A percentile compares a stretch with the other conserved stretches of the same genome.
phyloP scores from a whole-genome alignment of 2,329 filamentous ascomycete genomes.

The Epichloe baconii region DNA sequence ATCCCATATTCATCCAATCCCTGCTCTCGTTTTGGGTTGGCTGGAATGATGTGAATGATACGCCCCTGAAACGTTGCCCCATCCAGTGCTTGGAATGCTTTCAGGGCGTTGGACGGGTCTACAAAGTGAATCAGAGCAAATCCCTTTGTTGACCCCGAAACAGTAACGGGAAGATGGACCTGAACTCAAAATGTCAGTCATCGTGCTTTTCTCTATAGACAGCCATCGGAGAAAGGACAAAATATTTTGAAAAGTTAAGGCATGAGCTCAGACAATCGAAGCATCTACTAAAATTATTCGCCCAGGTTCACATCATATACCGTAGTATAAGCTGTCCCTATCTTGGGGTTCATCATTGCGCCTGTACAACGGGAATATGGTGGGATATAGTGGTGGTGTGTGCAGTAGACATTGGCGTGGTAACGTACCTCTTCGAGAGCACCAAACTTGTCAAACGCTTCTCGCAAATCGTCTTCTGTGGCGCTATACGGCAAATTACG shows the following conservation, averaged over 20 bases:
- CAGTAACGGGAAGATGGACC: slow-evolving; percentile 76
- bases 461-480: slow-evolving; percentile 62
- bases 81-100: slow-evolving; percentile 69
- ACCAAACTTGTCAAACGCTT: slow-evolving; percentile 61
- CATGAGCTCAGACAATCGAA: slow-evolving; percentile 63
- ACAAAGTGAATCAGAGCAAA: slow-evolving; percentile 78
- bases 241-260: slow-evolving; percentile 9
- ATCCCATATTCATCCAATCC: slow-evolving; percentile 80
- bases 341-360: slow-evolving; percentile 91
- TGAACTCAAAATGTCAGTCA: slow-evolving; percentile 29
- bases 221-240: not conserved
- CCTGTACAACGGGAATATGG: not conserved
- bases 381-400: not conserved
- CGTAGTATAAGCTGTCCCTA: slow-evolving; percentile 98
- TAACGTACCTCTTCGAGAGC: slow-evolving; percentile 73
- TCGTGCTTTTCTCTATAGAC: not conserved
- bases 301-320: slow-evolving; percentile 86
- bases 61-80: slow-evolving; percentile 85
- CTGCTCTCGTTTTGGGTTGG: slow-evolving; percentile 65
- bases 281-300: slow-evolving; percentile 99
- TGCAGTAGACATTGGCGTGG: slow-evolving; percentile 5
- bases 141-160: slow-evolving; percentile 66
- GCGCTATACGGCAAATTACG: slow-evolving; percentile 77
- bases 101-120: slow-evolving; percentile 57
- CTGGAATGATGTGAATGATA: slow-evolving; percentile 79